These are phyloP conservation scores for Bremia lactucae DNA, from an alignment of 352 stramenopile species.

Conservation along the genomic window DNA sequence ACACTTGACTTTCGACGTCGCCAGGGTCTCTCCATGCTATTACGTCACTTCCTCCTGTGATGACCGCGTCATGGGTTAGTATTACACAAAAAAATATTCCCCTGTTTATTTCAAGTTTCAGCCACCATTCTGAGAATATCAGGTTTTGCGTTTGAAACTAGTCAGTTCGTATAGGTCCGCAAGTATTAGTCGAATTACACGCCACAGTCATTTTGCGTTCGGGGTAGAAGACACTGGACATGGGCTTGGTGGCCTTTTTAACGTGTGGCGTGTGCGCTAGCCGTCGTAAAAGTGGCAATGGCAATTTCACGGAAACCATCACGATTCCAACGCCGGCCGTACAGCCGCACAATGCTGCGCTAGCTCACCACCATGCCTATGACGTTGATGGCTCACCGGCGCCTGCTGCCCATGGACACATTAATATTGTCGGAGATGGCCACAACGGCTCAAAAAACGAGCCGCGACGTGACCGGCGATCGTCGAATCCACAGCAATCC, in stretches of 20 bases:
- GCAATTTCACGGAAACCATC: constrained; percentile 27
- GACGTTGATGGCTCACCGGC: constrained; percentile 17
- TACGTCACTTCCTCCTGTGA: no score
- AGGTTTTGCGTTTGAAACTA: constrained; percentile 10
- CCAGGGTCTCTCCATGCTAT: no score
- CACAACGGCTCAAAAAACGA: constrained; percentile 5
- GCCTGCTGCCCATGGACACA: neutral
- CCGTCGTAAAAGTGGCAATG: constrained; percentile 17
- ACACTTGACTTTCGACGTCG: no score
- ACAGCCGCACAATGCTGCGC: constrained; percentile 12
- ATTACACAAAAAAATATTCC: no score
- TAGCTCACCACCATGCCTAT: constrained; percentile 20
- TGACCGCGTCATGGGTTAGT: no score
- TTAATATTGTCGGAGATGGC: constrained; percentile 1
- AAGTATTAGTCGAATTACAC: constrained; percentile 11
- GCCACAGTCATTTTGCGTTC: constrained; percentile 13
- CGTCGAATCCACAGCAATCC: constrained; percentile 7
- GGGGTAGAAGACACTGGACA: neutral
- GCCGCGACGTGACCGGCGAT: constrained; percentile 3
- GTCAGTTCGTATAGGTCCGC: constrained; percentile 14
- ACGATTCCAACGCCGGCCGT: constrained; percentile 21
- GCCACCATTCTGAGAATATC: constrained; percentile 1
- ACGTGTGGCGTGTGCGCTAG: constrained; percentile 24
- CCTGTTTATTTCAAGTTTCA: constrained; percentile 1
- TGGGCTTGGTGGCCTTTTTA: constrained; percentile 24